Evolutionary conservation across 345 rosid genomes (phyloP), one percentile per base, ranked within the genome.

Genomic region (Eucalyptus pauciflora): DNA sequence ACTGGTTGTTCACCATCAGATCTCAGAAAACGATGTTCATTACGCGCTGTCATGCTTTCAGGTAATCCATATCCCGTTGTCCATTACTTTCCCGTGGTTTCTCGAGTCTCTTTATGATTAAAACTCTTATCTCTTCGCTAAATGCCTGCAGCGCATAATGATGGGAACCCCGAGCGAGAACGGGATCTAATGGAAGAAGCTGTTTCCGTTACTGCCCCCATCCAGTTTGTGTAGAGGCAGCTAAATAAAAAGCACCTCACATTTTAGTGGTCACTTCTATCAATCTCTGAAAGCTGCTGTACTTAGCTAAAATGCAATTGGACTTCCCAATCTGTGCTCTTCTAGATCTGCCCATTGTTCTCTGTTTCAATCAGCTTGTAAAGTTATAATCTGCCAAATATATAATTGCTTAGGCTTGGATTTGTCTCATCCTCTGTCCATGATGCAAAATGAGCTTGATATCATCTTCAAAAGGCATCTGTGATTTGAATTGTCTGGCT

Each of bases 1-100:
- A 93, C 91, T 96, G 91, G 99, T 96, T 41, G 89, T 96, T 48
- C 99, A 96, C 92, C 94, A 97, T 91, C 99, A 97, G 88, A 94
- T 97, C 89, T 97, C 98, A 31, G 91, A 92, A 46, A 93, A 91
- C 37, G 99, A 97, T 89, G 95, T 96, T 90, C 96, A 95, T 67
- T 95, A 95, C 88, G 90, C 94, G 22, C 41, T 95, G 86, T 94
- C 96, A 54, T 94, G 97, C 93, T 90, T 96, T 87, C 91, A 94
- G 99, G 98, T 96, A 88, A 83, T 79, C 52, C 16, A 88, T 80
- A 12, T 29, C 8, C n/a, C 50, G 8, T 11, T n/a, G 60, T 86
- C 56, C 58, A 52, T 33, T 45, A 37, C 27, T 86, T 50, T 49
- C 46, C 45, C 48, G 1, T 3, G 25, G 41, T 51, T 86, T 86